These are phyloP conservation scores for Pseudogymnoascus sp. DNA, from an alignment of 2,329 filamentous ascomycete species.

Conservation along the genomic window DNA sequence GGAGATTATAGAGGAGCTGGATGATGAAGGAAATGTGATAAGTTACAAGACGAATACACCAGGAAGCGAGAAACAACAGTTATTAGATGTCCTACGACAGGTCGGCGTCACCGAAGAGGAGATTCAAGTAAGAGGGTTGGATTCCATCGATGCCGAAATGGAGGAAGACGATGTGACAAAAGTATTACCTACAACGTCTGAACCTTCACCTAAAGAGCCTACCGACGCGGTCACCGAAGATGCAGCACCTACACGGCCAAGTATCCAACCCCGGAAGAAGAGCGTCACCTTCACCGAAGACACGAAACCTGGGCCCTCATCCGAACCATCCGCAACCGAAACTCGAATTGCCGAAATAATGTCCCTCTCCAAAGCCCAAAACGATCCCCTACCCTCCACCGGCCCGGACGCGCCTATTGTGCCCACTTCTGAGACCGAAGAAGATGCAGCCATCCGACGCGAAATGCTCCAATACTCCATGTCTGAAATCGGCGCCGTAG, in stretches of 20 bases:
- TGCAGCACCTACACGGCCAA: background rate
- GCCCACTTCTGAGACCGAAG: constrained; percentile 65
- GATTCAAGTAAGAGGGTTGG: constrained; percentile 2
- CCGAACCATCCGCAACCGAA: constrained; percentile 21
- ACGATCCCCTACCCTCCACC: constrained; percentile 29
- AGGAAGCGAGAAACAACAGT: constrained; percentile 54
- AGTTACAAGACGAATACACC: constrained; percentile 58
- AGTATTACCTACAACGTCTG: background rate
- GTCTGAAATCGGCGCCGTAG: constrained; percentile 81
- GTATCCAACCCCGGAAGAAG: constrained; percentile 36
- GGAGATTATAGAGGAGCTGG: constrained; percentile 86
- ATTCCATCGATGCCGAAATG: background rate
- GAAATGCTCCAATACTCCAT: constrained; percentile 89
- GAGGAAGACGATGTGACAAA: background rate
- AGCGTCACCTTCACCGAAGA: constrained; percentile 56
- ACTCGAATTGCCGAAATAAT: constrained; percentile 47
- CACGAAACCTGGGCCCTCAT: constrained; percentile 38
- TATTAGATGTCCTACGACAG: constrained; percentile 66
- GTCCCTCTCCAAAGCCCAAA: constrained; percentile 45
- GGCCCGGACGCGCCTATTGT: constrained; percentile 39
- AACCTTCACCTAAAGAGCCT: background rate
- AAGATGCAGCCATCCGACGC: constrained; percentile 70
- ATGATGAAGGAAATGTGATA: constrained; percentile 80
- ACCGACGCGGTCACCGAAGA: background rate
- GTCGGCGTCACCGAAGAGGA: constrained; percentile 52